Base-by-base conservation (phyloP, 2,329 filamentous ascomycete genomes). In the Fusarium transvaalense region DNA sequence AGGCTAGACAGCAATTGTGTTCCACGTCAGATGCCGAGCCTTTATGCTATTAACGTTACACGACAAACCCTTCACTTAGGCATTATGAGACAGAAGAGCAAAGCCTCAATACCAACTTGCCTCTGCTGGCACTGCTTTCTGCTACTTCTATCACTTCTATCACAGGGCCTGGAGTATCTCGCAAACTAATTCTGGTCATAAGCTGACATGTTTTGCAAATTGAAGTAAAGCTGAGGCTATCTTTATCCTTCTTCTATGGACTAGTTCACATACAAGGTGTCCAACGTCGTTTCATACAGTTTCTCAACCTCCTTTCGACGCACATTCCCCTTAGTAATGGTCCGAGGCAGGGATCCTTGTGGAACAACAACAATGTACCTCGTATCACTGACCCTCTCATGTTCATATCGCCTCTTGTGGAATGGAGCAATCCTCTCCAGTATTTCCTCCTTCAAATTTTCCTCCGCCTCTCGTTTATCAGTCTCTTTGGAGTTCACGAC, bases 321-420 rank as follows among this genome's bases (percentile, higher is more conserved):
- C 5, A 72, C 61, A 6, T 72, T 72, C 0, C 70, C 70, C 25
- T 72, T 72, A 1, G 64, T 68, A 12, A 46, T 57, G 0, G 70
- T 72, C 15, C 70, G 59, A 12, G 70, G 69, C 5, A 72, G 35
- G 3, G 56, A 63, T 1, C 67, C 61, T 3, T 21, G 53, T 0
- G 69, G 54, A 17, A 67, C 62, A 14, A 72, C 62, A 14, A 72
- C 15, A 2, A 73, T 72, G 17, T 63, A 61, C 3, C 61, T 56
- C 3, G 46, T 41, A 5, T 73, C 55, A 5, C 53, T 56, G 4
- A 74, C 58, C 3, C 71, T 58, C 21, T 74, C 71, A 19, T 72
- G 69, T 9, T 56, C 52, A 29, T 74, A 74, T 35, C 69, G 58
- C 9, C 69, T 58, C 31, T 64, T 45, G 19, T 74, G 71, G 7